phyloP scores from a whole-genome alignment of 225 moss, liverwort and hornwort species.

The Ulota crispa region DNA sequence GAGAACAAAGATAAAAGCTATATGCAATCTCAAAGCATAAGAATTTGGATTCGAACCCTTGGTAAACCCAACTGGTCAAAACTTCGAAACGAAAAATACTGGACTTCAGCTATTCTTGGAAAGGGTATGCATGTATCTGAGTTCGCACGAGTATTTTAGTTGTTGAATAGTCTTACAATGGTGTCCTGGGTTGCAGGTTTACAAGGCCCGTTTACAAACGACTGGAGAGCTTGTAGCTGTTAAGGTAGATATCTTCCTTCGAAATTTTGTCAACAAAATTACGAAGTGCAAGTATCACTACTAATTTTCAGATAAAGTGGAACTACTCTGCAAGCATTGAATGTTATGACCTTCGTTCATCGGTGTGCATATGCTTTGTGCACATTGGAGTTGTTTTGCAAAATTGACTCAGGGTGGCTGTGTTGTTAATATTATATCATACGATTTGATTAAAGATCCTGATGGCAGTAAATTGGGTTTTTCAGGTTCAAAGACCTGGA shows the following conservation, averaged over 20 bases:
- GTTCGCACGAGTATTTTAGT: not conserved
- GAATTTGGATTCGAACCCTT: not conserved
- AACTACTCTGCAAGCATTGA: slow-evolving; percentile 10
- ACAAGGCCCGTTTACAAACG: slow-evolving; percentile 57
- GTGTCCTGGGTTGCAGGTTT: slow-evolving; percentile 46
- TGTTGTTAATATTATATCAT: not conserved
- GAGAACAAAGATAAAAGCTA: not conserved
- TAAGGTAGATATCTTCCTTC: slow-evolving; percentile 39
- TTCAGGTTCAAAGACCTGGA: slow-evolving; percentile 70
- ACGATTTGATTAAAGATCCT: not conserved
- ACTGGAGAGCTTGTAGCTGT: slow-evolving; percentile 69
- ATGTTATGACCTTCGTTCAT: slow-evolving; percentile 1
- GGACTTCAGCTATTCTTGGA: not conserved
- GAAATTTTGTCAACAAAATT: slow-evolving; percentile 1
- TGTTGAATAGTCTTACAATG: not conserved
- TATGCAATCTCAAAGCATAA: not conserved
- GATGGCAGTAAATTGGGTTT: slow-evolving; percentile 19
- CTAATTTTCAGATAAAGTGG: not conserved
- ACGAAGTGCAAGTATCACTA: not conserved
- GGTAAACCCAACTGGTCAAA: slow-evolving; percentile 1
- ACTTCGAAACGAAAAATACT: not conserved
- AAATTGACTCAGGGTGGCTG: not conserved
- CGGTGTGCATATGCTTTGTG: slow-evolving; percentile 13
- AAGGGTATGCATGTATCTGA: not conserved
- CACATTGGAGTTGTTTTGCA: not conserved